Evolutionary conservation across 1,284 basidiomycete genomes (phyloP), one percentile per base, ranked within the genome.

Genomic region (Schizophyllum commune): DNA sequence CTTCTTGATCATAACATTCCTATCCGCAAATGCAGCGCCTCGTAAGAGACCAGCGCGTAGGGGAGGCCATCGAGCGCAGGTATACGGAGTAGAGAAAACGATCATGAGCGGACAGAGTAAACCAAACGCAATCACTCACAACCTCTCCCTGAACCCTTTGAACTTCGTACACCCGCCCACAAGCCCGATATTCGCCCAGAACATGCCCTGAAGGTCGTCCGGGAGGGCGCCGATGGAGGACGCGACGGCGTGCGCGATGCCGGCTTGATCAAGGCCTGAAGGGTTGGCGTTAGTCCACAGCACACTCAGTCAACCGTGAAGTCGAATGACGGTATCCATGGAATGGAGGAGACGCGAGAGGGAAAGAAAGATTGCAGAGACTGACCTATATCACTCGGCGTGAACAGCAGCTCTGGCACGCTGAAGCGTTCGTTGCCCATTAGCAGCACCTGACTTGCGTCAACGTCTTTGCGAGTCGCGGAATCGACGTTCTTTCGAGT

Each of bases 111-210:
- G n/a, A n/a, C n/a, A n/a, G n/a, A n/a, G n/a, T n/a, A n/a, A n/a
- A n/a, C n/a, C n/a, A n/a, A n/a, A n/a, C n/a, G n/a, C n/a, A n/a
- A n/a, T n/a, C n/a, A 62, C 86, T 69, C 71, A 91, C 92, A 98
- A 73, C 73, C 96, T 77, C 59, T 82, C 74, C 21, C 83, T 81
- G 66, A 98, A 87, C 3, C 89, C 90, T 55, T 86, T 79, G 65
- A 95, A 84, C 66, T 84, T 84, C 3, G 86, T 84, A 69, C 85
- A 88, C 6, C 95, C 96, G 58, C 96, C 96, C 65, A 94, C 83
- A 62, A 97, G 75, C 5, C 92, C 89, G 64, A 98, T 94, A 72
- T 98, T 94, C 51, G 85, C 85, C 94, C 94, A 98, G 73, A 94
- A 94, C 85, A 97, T 85, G 27, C 92, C 94, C 66, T 87, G 91